phyloP scores from a whole-genome alignment of 495 filamentous ascomycete species.

The Aspergillus campestris region DNA sequence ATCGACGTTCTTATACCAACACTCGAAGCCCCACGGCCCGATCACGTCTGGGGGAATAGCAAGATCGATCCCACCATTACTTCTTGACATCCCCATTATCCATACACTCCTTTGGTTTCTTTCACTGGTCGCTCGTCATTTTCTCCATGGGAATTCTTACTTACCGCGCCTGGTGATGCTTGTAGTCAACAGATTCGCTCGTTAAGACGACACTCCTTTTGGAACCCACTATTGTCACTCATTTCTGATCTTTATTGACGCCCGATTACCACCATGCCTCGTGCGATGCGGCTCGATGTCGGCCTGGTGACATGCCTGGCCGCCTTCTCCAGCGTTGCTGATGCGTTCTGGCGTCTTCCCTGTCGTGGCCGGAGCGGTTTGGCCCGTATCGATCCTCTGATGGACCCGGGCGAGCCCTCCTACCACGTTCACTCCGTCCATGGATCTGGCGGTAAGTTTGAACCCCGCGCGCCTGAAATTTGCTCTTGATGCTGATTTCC shows the following conservation, averaged over 20 bases:
- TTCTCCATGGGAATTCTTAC: slow-evolving; percentile 7
- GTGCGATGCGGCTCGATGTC: slow-evolving; percentile 12
- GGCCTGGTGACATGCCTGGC: slow-evolving; percentile 22
- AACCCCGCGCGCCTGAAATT: not conserved
- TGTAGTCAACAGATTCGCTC: slow-evolving; percentile 8
- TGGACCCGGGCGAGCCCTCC: slow-evolving; percentile 36
- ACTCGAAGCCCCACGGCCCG: not conserved
- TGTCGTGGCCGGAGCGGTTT: slow-evolving; percentile 61
- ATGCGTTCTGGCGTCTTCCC: slow-evolving; percentile 84
- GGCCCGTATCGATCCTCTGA: slow-evolving; percentile 48
- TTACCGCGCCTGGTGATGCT: slow-evolving; percentile 10
- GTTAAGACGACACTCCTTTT: slow-evolving; percentile 9
- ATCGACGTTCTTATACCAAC: not conserved
- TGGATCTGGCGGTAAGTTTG: slow-evolving; percentile 45
- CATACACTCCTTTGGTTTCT: not conserved
- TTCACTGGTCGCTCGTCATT: not conserved
- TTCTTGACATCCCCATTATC: not conserved
- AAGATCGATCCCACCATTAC: not conserved
- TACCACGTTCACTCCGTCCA: slow-evolving; percentile 45
- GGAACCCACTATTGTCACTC: slow-evolving; percentile 11
- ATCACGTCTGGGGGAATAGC: not conserved
- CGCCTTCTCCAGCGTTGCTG: slow-evolving; percentile 27
- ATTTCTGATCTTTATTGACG: not conserved
- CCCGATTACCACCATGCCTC: slow-evolving; percentile 9
- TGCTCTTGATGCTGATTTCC: not conserved